Conservation (phyloP, 192 early-diverging fungal genomes). For the Linnemannia exigua region DNA sequence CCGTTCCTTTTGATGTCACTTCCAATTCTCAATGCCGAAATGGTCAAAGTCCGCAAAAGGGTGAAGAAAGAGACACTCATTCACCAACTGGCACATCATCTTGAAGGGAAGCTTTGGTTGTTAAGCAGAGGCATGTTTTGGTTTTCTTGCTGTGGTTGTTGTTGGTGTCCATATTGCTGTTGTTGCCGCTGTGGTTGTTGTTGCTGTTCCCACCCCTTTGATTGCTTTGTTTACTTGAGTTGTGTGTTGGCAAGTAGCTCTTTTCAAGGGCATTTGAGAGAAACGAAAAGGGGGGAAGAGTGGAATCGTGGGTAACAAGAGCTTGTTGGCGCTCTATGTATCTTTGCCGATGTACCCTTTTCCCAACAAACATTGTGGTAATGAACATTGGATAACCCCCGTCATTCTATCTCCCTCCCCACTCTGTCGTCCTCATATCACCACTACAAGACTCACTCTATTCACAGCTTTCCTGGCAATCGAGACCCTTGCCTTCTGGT, state of each 20-base stretch:
- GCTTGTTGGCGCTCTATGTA: background rate
- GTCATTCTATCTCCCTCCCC: background rate
- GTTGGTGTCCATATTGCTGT: background rate
- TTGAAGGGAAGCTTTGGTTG: background rate
- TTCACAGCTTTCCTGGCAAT: too few relatives aligned
- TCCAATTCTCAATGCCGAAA: too few relatives aligned
- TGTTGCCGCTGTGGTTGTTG: background rate
- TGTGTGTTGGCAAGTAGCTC: background rate
- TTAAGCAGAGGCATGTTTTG: background rate
- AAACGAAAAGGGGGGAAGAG: background rate
- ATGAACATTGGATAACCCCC: background rate
- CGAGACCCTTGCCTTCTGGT: too few relatives aligned
- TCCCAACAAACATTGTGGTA: background rate
- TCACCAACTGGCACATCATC: background rate
- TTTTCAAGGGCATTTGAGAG: background rate
- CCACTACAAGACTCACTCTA: too few relatives aligned
- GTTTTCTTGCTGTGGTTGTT: background rate
- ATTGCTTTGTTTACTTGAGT: background rate
- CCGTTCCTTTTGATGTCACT: too few relatives aligned
- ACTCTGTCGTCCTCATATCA: background rate
- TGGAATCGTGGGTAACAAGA: background rate
- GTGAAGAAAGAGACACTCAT: background rate
- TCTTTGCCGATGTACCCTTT: background rate
- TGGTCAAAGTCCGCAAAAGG: background rate
- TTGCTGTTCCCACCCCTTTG: background rate